phyloP scores from a whole-genome alignment of 208 protist species.

The Wallacemonas sp. region DNA sequence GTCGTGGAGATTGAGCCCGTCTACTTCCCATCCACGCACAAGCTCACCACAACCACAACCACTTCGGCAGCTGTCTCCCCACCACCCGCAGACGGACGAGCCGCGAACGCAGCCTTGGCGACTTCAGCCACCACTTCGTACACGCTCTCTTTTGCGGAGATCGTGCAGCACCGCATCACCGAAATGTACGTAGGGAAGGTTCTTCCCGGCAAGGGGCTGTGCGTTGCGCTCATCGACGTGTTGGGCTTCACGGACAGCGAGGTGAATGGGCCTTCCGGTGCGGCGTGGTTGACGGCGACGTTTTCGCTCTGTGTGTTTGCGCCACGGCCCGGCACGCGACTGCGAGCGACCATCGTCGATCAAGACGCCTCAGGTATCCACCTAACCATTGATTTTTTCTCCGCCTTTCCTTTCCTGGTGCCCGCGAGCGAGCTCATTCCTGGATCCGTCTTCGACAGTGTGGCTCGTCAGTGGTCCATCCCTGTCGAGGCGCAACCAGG shows the following conservation, averaged over 20 bases:
- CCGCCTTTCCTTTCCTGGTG: constrained; percentile 55
- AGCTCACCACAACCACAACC: background rate
- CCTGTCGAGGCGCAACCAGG: constrained; percentile 74
- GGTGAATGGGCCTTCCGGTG: constrained; percentile 51
- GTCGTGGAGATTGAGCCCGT: constrained; percentile 79
- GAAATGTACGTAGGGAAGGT: constrained; percentile 84
- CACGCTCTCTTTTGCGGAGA: constrained; percentile 34
- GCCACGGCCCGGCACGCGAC: constrained; percentile 41
- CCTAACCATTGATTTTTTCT: constrained; percentile 67
- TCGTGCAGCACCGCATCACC: constrained; percentile 71
- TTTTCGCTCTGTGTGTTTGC: constrained; percentile 73
- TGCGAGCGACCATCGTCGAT: constrained; percentile 53
- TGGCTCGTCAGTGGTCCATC: constrained; percentile 49
- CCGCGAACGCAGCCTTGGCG: background rate
- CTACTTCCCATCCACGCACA: constrained; percentile 46
- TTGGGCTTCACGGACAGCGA: constrained; percentile 45
- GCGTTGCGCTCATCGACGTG: constrained; percentile 64
- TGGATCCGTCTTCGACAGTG: constrained; percentile 43
- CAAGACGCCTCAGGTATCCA: constrained; percentile 40
- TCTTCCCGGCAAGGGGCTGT: constrained; percentile 55
- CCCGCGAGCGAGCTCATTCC: constrained; percentile 50
- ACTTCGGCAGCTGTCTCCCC: background rate
- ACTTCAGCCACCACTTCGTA: constrained; percentile 12
- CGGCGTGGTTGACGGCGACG: constrained; percentile 64
- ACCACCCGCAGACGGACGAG: background rate